phyloP scores from a whole-genome alignment of 2,329 filamentous ascomycete genomes.

The Fusarium nisikadoi region DNA sequence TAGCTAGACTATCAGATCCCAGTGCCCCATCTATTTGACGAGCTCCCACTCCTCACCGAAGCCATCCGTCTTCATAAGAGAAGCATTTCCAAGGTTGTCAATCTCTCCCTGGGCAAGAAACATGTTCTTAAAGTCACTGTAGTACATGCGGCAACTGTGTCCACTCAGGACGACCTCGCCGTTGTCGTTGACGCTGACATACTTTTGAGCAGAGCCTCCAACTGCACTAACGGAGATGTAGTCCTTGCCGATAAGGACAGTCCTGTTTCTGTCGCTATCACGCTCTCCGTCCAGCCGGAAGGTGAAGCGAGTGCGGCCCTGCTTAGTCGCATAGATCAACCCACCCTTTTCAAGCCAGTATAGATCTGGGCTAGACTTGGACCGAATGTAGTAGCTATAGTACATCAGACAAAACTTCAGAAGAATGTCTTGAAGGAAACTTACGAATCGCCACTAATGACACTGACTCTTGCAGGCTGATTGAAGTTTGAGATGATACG shows the following conservation, averaged over 20 bases:
- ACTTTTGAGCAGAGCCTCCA: not conserved
- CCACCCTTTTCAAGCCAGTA: conserved; percentile 4
- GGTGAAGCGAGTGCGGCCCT: not conserved
- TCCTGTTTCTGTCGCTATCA: not conserved
- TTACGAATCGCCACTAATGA: not conserved
- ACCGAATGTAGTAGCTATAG: conserved; percentile 5
- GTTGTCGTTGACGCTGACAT: not conserved
- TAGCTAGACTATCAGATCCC: not conserved
- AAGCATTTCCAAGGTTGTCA: not conserved
- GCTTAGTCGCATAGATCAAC: not conserved
- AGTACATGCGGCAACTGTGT: not conserved
- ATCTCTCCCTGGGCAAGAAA: conserved; percentile 2
- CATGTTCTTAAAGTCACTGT: not conserved
- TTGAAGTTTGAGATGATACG: not conserved
- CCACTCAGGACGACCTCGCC: not conserved
- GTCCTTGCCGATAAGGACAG: conserved; percentile 2
- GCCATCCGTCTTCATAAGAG: not conserved
- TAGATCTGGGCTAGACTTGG: not conserved
- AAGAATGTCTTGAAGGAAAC: not conserved
- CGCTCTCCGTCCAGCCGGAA: not conserved
- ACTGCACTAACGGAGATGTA: not conserved
- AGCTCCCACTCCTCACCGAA: conserved; percentile 32
- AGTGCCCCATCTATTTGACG: not conserved
- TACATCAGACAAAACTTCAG: not conserved
- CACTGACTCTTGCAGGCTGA: not conserved